These are phyloP conservation scores for Podochytrium sp. DNA, from an alignment of 192 early-diverging fungal species.

Conservation along the genomic window DNA sequence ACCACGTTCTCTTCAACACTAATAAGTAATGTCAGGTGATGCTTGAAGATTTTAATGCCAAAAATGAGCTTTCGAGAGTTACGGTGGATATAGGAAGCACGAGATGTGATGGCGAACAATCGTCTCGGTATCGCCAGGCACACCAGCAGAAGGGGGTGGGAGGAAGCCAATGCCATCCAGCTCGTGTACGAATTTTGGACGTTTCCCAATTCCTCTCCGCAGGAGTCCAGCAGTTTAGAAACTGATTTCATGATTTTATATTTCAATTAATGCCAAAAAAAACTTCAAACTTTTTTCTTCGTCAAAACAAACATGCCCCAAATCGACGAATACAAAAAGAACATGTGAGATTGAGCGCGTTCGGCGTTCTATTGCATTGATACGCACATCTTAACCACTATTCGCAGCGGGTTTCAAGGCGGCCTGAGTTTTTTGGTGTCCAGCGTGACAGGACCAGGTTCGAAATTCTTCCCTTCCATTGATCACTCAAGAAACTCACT, in stretches of 20 bases:
- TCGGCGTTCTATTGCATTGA: background rate
- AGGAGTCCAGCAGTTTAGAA: no score
- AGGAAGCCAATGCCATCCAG: no score
- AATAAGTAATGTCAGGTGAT: no score
- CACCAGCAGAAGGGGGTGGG: no score
- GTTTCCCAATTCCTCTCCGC: no score
- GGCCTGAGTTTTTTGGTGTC: constrained; percentile 49
- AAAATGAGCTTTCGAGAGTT: no score
- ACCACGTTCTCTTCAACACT: no score
- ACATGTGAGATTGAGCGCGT: constrained; percentile 27
- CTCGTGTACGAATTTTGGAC: no score
- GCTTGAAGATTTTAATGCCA: no score
- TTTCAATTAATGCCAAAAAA: background rate
- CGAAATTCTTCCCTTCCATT: background rate
- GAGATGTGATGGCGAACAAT: no score
- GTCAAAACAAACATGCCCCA: constrained; percentile 5
- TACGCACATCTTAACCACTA: background rate
- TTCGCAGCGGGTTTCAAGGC: constrained; percentile 48
- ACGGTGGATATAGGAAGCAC: no score
- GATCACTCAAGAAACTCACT: background rate
- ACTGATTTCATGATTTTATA: background rate
- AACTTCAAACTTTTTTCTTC: background rate
- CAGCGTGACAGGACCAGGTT: constrained; percentile 54
- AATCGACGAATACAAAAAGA: constrained; percentile 37
- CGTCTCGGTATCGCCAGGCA: no score